Percentiles rank a stretch among this genome's conserved stretches.
Evolutionary conservation across 2,329 filamentous ascomycete species (phyloP).

Genomic region (Alternaria ventricosa): DNA sequence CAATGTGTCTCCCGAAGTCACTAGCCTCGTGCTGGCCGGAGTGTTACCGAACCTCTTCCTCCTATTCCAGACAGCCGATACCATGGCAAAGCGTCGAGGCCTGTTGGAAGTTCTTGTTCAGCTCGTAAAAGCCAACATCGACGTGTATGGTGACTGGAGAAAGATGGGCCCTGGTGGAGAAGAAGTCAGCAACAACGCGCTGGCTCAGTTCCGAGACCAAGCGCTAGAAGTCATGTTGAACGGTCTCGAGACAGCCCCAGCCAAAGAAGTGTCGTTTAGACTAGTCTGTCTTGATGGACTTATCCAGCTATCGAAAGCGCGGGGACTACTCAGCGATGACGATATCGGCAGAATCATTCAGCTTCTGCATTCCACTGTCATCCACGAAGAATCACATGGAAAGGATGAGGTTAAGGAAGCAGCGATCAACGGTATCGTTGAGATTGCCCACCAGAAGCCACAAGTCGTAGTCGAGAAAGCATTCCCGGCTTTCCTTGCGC

Average conservation of each 20-base stretch:
- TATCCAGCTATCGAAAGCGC: conserved; percentile 51
- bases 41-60: conserved; percentile 65
- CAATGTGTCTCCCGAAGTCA: conserved; percentile 61
- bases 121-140: conserved; percentile 64
- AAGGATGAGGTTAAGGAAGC: conserved; percentile 64
- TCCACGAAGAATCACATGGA: conserved; percentile 64
- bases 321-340: conserved; percentile 51
- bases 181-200: conserved; percentile 41
- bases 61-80: conserved; percentile 66
- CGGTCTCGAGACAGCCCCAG: conserved; percentile 53
- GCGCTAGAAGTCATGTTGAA: conserved; percentile 52
- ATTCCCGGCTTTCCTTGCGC: conserved; percentile 70
- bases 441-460: conserved; percentile 68
- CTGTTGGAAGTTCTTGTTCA: conserved; percentile 67
- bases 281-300: conserved; percentile 54
- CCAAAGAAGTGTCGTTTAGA: conserved; percentile 59
- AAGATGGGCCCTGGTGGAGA: conserved; percentile 48
- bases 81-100: conserved; percentile 67
- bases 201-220: conserved; percentile 51
- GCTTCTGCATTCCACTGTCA: conserved; percentile 66
- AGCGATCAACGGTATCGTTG: conserved; percentile 64
- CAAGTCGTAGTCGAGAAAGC: conserved; percentile 68
- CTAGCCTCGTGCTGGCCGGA: conserved; percentile 62
- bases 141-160: conserved; percentile 64
- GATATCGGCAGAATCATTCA: conserved; percentile 61